Evolutionary conservation across 179 eudicot species (phyloP).

Genomic region (Spergularia azorica): DNA sequence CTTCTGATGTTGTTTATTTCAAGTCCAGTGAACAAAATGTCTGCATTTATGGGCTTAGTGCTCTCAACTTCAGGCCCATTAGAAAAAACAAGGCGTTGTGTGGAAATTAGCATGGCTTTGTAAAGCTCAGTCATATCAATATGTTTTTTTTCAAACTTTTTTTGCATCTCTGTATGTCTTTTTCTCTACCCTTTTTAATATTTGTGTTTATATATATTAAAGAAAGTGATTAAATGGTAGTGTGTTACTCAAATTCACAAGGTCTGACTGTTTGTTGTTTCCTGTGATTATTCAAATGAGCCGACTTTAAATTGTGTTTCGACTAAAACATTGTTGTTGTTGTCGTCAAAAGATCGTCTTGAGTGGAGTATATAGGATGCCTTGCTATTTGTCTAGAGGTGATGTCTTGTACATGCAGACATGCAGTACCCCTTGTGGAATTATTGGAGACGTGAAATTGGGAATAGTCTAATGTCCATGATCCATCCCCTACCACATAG

Average conservation of each 20-base stretch:
- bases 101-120: conserved; percentile 33
- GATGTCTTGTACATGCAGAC: too few species aligned
- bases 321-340: too few species aligned
- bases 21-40: conserved; percentile 64
- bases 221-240: neutral
- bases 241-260: neutral
- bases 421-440: neutral
- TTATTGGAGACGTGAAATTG: neutral
- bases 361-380: neutral
- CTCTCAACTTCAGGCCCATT: conserved; percentile 69
- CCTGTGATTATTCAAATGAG: too few species aligned
- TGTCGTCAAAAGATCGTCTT: too few species aligned
- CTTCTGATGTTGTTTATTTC: conserved; percentile 63
- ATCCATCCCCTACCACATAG: neutral
- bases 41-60: conserved; percentile 75
- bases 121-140: too few species aligned
- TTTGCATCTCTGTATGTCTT: neutral
- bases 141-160: neutral
- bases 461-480: neutral
- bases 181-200: neutral
- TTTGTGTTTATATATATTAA: conserved; percentile 1
- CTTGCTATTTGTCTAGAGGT: too few species aligned
- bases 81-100: conserved; percentile 51
- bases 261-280: neutral
- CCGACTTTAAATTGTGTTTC: too few species aligned